Base-by-base conservation (phyloP, 495 filamentous ascomycete species). In the Penicillium psychrofluorescens region DNA sequence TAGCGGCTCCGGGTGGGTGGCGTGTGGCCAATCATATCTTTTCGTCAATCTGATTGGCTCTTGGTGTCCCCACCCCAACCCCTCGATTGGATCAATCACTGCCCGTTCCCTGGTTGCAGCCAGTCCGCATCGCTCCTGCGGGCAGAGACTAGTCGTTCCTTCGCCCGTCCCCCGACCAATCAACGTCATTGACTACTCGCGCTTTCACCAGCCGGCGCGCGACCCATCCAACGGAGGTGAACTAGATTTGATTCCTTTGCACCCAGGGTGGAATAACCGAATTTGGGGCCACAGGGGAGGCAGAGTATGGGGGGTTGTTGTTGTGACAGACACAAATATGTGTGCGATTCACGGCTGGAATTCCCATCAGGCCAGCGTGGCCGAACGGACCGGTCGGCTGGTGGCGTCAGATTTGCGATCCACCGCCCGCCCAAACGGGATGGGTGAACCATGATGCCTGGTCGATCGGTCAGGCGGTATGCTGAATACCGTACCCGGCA, bases 61-160 rank as follows among this genome's bases (percentile, higher is more conserved):
- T n/a, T n/a, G n/a, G n/a, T n/a, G n/a, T n/a, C n/a, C n/a, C 16
- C 16, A 16, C 16, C 16, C 16, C 16, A 16, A 16, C 4, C 16
- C 16, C 16, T 4, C 16, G 1, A 16, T 16, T 22, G 22, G 22
- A 22, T 3, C 22, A 22, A 2, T 0, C 22, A 22, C 4, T 22
- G 22, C 4, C 16, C 22, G 22, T 22, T 22, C 22, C 22, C 22
- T 22, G 56, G 63, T 62, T 61, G 53, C 49, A 59, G 54, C 54
- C 52, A 61, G 44, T 40, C 39, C 39, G 49, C 60, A 51, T 63
- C 56, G 43, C 56, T 63, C 59, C 61, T 65, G 55, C 56, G 48
- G 50, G 49, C 55, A 54, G 15, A 22, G 22, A 22, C 60, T 59
- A 59, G 43, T 47, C 45, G 37, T 11, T 11, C 39, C 39, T 43